Base-by-base conservation (phyloP, 225 moss, liverwort and hornwort species). In the Marchantia paleacea region DNA sequence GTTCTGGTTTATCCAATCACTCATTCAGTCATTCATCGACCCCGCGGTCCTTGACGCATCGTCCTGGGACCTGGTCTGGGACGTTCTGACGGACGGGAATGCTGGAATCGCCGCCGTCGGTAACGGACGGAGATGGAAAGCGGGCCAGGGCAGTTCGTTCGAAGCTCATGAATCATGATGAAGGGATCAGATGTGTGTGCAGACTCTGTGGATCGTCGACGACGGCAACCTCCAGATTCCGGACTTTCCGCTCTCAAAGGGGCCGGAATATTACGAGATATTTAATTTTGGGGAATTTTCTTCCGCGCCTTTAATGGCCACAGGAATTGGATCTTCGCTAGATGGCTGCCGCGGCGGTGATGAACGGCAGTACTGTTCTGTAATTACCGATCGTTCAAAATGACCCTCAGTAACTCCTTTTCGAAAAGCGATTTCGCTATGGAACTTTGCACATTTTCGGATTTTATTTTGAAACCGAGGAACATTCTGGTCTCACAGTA, bases 121-220 rank as follows among this genome's bases (percentile, higher is more conserved):
- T n/a, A 22, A 62, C 24, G 62, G 62, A 62, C n/a, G 62, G 18
- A 24, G n/a, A n/a, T 16, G 62, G 62, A 24, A 7, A 19, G 22
- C 58, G 14, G 18, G 20, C 10, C 13, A 58, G 6, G 6, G 39
- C 39, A 22, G 22, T 24, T 22, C 6, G 62, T 7, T 62, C 62
- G 62, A 22, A 62, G n/a, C 22, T 62, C 62, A 62, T 62, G 62
- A 62, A 16, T 62, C 62, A 62, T 62, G 62, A 62, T 62, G n/a
- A 24, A 24, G 39, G 39, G 39, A 5, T 39, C 39, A 39, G 39
- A 2, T 39, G 57, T 19, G 57, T 13, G 13, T 57, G 13, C 57
- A 57, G 57, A 57, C 57, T 57, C 29, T 68, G 68, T 68, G 29
- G 15, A 68, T 13, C 30, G 29, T 24, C 65, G 65, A 8, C 65